phyloP scores from a whole-genome alignment of 225 moss, liverwort and hornwort species.

The Rhytidiadelphus loreus region DNA sequence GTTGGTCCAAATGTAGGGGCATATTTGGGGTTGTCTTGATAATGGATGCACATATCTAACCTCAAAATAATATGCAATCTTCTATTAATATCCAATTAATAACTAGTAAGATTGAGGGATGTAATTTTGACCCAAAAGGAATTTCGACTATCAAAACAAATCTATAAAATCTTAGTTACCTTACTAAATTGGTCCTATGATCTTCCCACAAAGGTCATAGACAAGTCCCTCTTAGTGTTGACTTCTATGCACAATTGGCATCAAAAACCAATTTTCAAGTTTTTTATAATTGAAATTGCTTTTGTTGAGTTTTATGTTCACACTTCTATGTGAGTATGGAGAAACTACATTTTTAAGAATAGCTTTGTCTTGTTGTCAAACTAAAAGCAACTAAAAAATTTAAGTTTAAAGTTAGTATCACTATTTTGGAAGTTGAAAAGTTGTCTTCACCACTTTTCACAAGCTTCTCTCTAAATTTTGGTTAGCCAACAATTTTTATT shows the following conservation, averaged over 20 bases:
- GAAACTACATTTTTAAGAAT: no score
- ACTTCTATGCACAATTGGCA: not conserved
- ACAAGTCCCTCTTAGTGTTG: rapidly evolving
- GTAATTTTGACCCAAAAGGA: not conserved
- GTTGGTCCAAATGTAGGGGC: not conserved
- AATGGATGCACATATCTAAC: not conserved
- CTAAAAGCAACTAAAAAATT: not conserved
- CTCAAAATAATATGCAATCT: not conserved
- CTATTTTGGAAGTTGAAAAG: rapidly evolving
- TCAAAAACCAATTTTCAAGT: not conserved
- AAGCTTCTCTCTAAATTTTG: not conserved
- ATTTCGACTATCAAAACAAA: not conserved
- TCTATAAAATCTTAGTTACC: not conserved
- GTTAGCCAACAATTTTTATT: not conserved
- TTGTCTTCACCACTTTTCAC: rapidly evolving
- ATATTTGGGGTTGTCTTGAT: not conserved
- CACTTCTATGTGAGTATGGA: rapidly evolving
- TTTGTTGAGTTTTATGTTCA: not conserved
- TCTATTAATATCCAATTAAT: not conserved
- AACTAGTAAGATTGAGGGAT: not conserved
- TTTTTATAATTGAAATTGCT: not conserved
- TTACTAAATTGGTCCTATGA: not conserved
- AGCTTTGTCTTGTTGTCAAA: not conserved
- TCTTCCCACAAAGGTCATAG: not conserved
- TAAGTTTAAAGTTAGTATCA: not conserved